A percentile compares a stretch with the other conserved stretches of the same genome.
Conservation (phyloP, 176 grass and related monocot genomes). For the Phyllostachys edulis region DNA sequence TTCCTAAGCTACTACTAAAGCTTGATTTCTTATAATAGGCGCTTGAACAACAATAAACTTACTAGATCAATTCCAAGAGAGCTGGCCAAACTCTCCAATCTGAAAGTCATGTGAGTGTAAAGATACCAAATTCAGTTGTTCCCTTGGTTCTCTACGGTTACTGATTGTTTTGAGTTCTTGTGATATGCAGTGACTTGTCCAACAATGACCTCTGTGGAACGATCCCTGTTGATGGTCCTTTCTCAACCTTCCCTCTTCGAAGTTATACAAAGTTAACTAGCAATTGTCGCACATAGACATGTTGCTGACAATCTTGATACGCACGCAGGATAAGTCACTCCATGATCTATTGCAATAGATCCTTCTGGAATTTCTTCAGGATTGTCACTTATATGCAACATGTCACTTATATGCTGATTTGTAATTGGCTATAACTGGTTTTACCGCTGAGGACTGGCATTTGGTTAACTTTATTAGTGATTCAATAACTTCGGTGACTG, state of each 20-base stretch:
- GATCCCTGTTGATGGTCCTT: conserved; percentile 90
- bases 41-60: conserved; percentile 87
- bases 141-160: neutral
- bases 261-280: conserved; percentile 42
- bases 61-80: conserved; percentile 89
- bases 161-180: conserved; percentile 4
- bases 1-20: conserved; percentile 9
- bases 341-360: too few relatives aligned
- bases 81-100: conserved; percentile 73
- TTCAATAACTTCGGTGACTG: too few relatives aligned
- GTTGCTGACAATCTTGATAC: too few relatives aligned
- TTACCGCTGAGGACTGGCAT: too few relatives aligned
- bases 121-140: conserved; percentile 11
- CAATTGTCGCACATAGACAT: too few relatives aligned
- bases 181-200: conserved; percentile 65
- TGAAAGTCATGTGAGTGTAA: conserved; percentile 92
- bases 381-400: too few relatives aligned
- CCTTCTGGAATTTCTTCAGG: too few relatives aligned
- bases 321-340: too few relatives aligned
- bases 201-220: conserved; percentile 98
- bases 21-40: conserved; percentile 44
- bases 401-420: too few relatives aligned
- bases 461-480: too few relatives aligned
- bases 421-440: too few relatives aligned
- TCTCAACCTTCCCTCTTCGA: conserved; percentile 79